phyloP scores from a whole-genome alignment of 2,329 filamentous ascomycete genomes.

The Peltaster fructicola region DNA sequence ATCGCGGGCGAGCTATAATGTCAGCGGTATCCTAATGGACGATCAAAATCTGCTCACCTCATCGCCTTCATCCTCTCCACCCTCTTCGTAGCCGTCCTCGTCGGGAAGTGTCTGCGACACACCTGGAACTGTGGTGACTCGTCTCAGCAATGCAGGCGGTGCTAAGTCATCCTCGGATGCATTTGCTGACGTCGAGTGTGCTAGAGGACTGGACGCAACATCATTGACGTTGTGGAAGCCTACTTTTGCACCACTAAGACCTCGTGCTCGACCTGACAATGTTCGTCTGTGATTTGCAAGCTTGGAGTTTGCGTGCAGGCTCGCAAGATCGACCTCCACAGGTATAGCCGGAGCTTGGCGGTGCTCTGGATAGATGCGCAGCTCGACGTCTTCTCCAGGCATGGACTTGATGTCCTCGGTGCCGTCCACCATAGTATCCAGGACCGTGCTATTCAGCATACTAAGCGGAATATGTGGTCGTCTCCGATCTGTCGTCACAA shows the following conservation, averaged over 20 bases:
- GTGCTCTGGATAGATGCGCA: too few relatives aligned
- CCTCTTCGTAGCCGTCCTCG: constrained; percentile 18
- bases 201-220: constrained; percentile 15
- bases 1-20: constrained; percentile 49
- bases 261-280: too few relatives aligned
- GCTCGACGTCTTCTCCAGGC: too few relatives aligned
- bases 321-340: too few relatives aligned
- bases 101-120: constrained; percentile 12
- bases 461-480: constrained; percentile 31
- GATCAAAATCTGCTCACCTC: constrained; percentile 10
- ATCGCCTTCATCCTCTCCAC: constrained; percentile 19
- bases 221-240: too few relatives aligned
- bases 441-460: constrained; percentile 65
- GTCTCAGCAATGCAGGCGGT: constrained; percentile 6
- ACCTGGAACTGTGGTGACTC: constrained; percentile 12
- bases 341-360: too few relatives aligned
- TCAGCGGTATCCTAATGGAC: constrained; percentile 6
- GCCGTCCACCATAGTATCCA: constrained; percentile 30
- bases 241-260: too few relatives aligned
- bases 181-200: constrained; percentile 14
- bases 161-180: constrained; percentile 1
- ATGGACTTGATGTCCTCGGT: too few relatives aligned
- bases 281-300: too few relatives aligned
- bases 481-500: constrained; percentile 69
- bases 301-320: too few relatives aligned